Base-by-base conservation (phyloP, 1,284 basidiomycete genomes). In the Melampsora larici-populina region DNA sequence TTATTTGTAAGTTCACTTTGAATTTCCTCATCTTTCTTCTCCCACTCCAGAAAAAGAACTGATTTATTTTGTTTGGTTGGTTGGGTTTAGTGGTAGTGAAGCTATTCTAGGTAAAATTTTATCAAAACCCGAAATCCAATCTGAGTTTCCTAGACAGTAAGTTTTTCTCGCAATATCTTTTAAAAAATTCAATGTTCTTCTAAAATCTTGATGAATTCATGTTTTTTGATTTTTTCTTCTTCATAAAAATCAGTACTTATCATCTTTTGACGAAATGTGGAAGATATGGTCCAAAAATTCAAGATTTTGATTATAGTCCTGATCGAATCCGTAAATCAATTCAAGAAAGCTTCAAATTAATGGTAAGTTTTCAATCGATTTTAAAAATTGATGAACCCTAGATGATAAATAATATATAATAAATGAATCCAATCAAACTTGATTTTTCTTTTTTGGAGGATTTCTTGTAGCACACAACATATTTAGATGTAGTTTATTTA, bases 271-370 rank as follows among this genome's bases (percentile, higher is more conserved):
- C 94, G n/a, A 99, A 99, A 85, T 92, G 91, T 79, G 96, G 94
- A 31, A 89, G 95, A 67, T 95, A 92, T 83, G 93, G 93, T 4
- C 82, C 85, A 0, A 85, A 85, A 63, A 83, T 83, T 43, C 82
- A 83, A 13, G 87, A 88, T 73, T 97, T 97, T 82, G 91, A 96
- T 83, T 95, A 96, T 84, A 87, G 88, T 9, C 90, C 92, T 0
- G 83, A 85, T 17, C 89, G 88, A 40, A 89, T 97, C 73, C 88
- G 90, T 13, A 84, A 86, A 26, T 91, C 90, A 80, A 88, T 98
- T 7, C 85, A 87, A 79, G 88, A 89, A 78, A 92, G 90, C 82
- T 85, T 96, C 51, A 85, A 86, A 78, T 88, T 94, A 29, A 83
- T 98, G 76, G 88, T 90, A 33, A 6, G 69, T 96, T 43, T 43